Evolutionary conservation across 2,329 filamentous ascomycete species (phyloP).

Genomic region (Cercospora janseana): DNA sequence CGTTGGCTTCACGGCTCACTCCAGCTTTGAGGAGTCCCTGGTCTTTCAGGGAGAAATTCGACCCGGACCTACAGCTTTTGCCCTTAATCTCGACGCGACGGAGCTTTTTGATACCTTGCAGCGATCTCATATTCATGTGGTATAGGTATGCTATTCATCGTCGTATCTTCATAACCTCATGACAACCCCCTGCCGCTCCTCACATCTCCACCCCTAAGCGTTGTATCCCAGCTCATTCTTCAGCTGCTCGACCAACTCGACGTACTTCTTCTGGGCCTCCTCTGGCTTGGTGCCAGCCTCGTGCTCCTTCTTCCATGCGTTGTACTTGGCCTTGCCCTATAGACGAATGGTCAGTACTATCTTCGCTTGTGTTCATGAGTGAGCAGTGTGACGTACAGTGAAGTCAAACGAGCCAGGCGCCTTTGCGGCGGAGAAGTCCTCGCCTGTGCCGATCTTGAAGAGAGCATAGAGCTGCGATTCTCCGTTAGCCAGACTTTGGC

Average conservation of each 20-base stretch:
- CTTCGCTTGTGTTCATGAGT: too few relatives aligned
- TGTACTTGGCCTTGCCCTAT: slow-evolving; percentile 69
- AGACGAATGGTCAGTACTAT: not conserved
- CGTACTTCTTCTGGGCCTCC: slow-evolving; percentile 73
- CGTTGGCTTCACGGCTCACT: too few relatives aligned
- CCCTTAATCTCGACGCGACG: too few relatives aligned
- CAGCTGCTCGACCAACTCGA: slow-evolving; percentile 67
- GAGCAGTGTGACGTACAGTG: slow-evolving; percentile 54
- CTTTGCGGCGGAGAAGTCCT: slow-evolving; percentile 40
- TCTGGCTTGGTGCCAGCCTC: slow-evolving; percentile 62
- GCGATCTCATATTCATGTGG: too few relatives aligned
- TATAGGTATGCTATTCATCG: not conserved
- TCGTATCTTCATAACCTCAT: slow-evolving; percentile 1
- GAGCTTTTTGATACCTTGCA: too few relatives aligned
- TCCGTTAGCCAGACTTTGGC: not conserved
- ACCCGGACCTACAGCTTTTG: too few relatives aligned
- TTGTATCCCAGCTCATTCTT: slow-evolving; percentile 70
- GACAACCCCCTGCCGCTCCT: not conserved
- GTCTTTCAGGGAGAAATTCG: too few relatives aligned
- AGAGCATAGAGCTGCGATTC: slow-evolving; percentile 51
- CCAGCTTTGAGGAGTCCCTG: too few relatives aligned
- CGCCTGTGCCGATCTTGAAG: slow-evolving; percentile 47
- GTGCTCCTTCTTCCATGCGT: slow-evolving; percentile 69
- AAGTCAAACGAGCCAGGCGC: slow-evolving; percentile 69
- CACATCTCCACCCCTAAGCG: slow-evolving; percentile 42